phyloP scores from a whole-genome alignment of 257 asterid genomes.

The Nicotiana tabacum region DNA sequence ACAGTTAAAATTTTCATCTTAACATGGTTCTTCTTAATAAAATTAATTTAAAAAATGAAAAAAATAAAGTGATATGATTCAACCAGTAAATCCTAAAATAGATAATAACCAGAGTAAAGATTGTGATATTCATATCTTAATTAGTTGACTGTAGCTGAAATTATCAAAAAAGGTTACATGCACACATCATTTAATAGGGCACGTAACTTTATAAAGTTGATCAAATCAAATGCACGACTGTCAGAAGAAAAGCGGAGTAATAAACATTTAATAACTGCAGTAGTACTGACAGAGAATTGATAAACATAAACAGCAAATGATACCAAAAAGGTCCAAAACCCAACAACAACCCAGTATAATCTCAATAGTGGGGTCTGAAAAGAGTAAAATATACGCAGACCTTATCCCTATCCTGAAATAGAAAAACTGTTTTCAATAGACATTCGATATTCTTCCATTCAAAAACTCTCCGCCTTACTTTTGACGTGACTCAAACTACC shows the following conservation, averaged over 20 bases:
- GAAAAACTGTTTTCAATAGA: no score
- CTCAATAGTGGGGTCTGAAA: no score
- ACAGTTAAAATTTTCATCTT: neutral
- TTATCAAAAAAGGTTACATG: neutral
- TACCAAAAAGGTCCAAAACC: neutral
- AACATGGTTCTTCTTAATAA: neutral
- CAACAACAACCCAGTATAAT: no score
- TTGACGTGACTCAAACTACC: no score
- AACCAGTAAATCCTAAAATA: neutral
- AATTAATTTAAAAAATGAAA: no score
- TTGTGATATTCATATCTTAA: neutral
- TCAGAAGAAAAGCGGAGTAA: neutral
- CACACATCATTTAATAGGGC: neutral
- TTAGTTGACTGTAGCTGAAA: no score
- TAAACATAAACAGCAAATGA: neutral
- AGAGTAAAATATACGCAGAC: no score
- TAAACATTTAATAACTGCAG: neutral
- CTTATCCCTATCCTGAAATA: no score
- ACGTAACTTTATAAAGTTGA: neutral
- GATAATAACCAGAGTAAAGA: neutral
- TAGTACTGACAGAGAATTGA: neutral
- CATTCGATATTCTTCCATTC: no score
- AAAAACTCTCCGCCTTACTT: no score
- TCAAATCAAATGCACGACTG: no score
- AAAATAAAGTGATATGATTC: no score